phyloP scores from a whole-genome alignment of 2,329 filamentous ascomycete genomes.

The Aspergillus sergii region DNA sequence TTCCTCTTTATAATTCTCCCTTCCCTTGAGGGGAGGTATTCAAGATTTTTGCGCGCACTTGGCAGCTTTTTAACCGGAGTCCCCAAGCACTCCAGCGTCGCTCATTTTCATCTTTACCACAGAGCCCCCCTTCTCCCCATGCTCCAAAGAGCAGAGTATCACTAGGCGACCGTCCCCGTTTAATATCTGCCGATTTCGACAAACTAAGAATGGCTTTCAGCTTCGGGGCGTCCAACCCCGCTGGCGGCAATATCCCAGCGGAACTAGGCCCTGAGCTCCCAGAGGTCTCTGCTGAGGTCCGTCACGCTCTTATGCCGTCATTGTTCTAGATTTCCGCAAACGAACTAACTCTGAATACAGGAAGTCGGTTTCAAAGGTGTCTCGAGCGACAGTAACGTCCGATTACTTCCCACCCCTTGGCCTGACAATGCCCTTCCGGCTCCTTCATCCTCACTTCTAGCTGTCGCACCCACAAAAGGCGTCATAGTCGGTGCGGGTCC shows the following conservation, averaged over 20 bases:
- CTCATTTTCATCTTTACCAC: slow-evolving; percentile 43
- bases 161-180: slow-evolving; percentile 40
- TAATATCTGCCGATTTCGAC: slow-evolving; percentile 41
- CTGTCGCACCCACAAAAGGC: slow-evolving; percentile 76
- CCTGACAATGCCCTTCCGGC: slow-evolving; percentile 68
- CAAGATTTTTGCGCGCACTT: slow-evolving; percentile 50
- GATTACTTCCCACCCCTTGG: slow-evolving; percentile 77
- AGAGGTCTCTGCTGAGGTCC: slow-evolving; percentile 80
- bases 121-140: slow-evolving; percentile 42
- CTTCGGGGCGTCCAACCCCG: slow-evolving; percentile 55
- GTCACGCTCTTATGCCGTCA: slow-evolving; percentile 18
- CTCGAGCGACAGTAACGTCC: slow-evolving; percentile 79
- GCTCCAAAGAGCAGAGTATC: slow-evolving; percentile 35
- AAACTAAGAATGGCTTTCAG: slow-evolving; percentile 63
- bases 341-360: slow-evolving; percentile 39
- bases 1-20: slow-evolving; percentile 15
- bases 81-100: slow-evolving; percentile 45
- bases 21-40: slow-evolving; percentile 30
- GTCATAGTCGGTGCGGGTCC: slow-evolving; percentile 87
- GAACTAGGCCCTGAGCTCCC: slow-evolving; percentile 68
- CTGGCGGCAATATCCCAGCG: slow-evolving; percentile 41
- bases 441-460: slow-evolving; percentile 78
- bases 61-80: slow-evolving; percentile 46
- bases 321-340: not conserved
- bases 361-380: slow-evolving; percentile 80